Percentiles rank a stretch among this genome's conserved stretches.
phyloP scores from a whole-genome alignment of 495 filamentous ascomycete species.

The Sphaerosporella brunnea region DNA sequence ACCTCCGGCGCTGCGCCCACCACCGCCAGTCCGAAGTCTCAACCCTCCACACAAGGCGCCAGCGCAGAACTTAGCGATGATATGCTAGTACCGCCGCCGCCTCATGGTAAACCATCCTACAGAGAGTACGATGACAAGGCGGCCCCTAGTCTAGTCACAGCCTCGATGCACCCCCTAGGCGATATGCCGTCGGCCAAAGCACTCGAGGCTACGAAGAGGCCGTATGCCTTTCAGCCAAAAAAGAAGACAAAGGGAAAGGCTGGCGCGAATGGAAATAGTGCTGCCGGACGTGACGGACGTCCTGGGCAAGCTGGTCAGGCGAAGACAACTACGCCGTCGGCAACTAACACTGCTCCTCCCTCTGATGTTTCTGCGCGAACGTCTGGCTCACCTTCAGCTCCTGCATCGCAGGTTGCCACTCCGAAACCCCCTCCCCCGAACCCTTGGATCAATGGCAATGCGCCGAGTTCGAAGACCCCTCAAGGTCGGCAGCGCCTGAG shows the following conservation, averaged over 20 bases:
- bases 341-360: slow-evolving; percentile 6
- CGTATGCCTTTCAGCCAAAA: slow-evolving; percentile 10
- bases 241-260: slow-evolving; percentile 16
- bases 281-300: background rate
- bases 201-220: slow-evolving; percentile 19
- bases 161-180: slow-evolving; percentile 23
- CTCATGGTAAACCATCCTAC: slow-evolving; percentile 24
- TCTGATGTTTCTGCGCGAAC: slow-evolving; percentile 12
- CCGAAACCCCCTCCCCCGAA: slow-evolving; percentile 12
- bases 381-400: slow-evolving; percentile 16
- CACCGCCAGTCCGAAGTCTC: slow-evolving; percentile 14
- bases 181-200: slow-evolving; percentile 22
- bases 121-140: slow-evolving; percentile 25
- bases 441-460: slow-evolving; percentile 20
- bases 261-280: slow-evolving; percentile 1
- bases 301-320: background rate
- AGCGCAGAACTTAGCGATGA: slow-evolving; percentile 19
- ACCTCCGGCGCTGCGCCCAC: slow-evolving; percentile 13
- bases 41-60: slow-evolving; percentile 13
- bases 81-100: slow-evolving; percentile 24
- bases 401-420: slow-evolving; percentile 3
- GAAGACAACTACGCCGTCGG: slow-evolving; percentile 5
- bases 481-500: slow-evolving; percentile 26
- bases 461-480: slow-evolving; percentile 27
- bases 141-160: slow-evolving; percentile 17